phyloP scores from a whole-genome alignment of 495 filamentous ascomycete genomes.

The Annulohypoxylon nitens region DNA sequence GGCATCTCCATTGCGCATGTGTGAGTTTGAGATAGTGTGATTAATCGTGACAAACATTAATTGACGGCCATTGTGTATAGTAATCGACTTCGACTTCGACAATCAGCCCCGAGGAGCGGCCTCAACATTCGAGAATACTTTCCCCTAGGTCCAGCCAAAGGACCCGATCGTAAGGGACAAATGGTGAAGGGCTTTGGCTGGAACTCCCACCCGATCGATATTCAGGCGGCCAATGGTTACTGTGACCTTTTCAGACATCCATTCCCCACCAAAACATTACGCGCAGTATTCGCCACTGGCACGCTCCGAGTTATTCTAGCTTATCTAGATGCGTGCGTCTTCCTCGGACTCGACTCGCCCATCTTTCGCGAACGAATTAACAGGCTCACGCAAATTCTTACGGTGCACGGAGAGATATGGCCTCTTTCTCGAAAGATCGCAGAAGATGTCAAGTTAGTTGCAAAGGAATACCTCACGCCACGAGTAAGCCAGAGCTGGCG shows the following conservation, averaged over 20 bases:
- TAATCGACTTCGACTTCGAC: conserved; percentile 42
- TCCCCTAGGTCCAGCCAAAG: conserved; percentile 63
- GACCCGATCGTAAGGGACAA: conserved; percentile 55
- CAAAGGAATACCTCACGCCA: conserved; percentile 57
- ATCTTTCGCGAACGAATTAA: conserved; percentile 72
- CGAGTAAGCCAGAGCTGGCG: conserved; percentile 35
- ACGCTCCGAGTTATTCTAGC: conserved; percentile 67
- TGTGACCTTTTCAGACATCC: conserved; percentile 74
- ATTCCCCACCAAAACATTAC: conserved; percentile 71
- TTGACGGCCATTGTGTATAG: conserved; percentile 26
- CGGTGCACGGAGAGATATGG: conserved; percentile 73
- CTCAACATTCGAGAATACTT: conserved; percentile 63
- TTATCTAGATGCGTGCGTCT: conserved; percentile 64
- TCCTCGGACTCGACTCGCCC: conserved; percentile 68
- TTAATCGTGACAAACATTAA: conserved; percentile 66
- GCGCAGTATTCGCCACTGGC: conserved; percentile 75
- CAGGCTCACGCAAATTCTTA: conserved; percentile 75
- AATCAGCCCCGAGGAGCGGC: conserved; percentile 61
- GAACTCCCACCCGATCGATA: conserved; percentile 53
- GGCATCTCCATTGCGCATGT: conserved; percentile 59
- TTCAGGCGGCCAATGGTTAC: conserved; percentile 75
- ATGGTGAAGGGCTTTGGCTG: conserved; percentile 58
- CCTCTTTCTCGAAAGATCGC: conserved; percentile 72
- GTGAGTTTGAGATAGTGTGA: conserved; percentile 38
- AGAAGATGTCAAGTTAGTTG: conserved; percentile 69